phyloP scores from a whole-genome alignment of 495 filamentous ascomycete species.

The Extremus antarcticus region DNA sequence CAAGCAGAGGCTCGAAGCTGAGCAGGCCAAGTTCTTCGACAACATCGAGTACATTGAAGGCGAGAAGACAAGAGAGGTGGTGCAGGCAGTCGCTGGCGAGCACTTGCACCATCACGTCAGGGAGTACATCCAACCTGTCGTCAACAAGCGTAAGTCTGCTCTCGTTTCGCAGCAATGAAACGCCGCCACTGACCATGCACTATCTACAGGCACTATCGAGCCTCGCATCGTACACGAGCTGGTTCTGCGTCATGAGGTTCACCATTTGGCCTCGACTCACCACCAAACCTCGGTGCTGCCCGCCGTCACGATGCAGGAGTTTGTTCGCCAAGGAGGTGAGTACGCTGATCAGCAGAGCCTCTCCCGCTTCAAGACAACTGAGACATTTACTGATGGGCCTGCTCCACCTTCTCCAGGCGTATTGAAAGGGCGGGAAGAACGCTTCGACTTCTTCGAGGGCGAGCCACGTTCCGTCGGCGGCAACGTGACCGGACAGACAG shows the following conservation, averaged over 20 bases:
- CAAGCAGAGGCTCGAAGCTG: conserved; percentile 35
- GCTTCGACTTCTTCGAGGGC: conserved; percentile 45
- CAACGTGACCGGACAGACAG: conserved; percentile 14
- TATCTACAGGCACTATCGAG: conserved; percentile 44
- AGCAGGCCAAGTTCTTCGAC: conserved; percentile 42
- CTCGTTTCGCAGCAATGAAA: neutral
- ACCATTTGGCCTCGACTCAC: conserved; percentile 43
- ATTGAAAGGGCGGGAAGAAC: conserved; percentile 43
- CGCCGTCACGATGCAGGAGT: conserved; percentile 50
- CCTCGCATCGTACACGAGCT: conserved; percentile 56
- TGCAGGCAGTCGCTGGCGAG: conserved; percentile 44
- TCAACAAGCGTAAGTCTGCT: conserved; percentile 39
- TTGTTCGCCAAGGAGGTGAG: conserved; percentile 46
- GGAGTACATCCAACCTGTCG: conserved; percentile 54
- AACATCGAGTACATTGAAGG: conserved; percentile 37
- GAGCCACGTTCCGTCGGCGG: conserved; percentile 41
- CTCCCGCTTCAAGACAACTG: too few relatives aligned
- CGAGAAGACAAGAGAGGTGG: conserved; percentile 36
- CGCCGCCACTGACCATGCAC: neutral
- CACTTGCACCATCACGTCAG: conserved; percentile 49
- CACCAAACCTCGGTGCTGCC: conserved; percentile 46
- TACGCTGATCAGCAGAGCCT: too few relatives aligned
- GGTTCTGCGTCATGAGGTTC: conserved; percentile 55
- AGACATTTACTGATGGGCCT: too few relatives aligned
- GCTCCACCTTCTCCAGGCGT: too few relatives aligned